Percentiles rank a stretch among this genome's conserved stretches.
Conservation (phyloP, 2,329 filamentous ascomycete genomes). For the Cytospora chrysosperma region DNA sequence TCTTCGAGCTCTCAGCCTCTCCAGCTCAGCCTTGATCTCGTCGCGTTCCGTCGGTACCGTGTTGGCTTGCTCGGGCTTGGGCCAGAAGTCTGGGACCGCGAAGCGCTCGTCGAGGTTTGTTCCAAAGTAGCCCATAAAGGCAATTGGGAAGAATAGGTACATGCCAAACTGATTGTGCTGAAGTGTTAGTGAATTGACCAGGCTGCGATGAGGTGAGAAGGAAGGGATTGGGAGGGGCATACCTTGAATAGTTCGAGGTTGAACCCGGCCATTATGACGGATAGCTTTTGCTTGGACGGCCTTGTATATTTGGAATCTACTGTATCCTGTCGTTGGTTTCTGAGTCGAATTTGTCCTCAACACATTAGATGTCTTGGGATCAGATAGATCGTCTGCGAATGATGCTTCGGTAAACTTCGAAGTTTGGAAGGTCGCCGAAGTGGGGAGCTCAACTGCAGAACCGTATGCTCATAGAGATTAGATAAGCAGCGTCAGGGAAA, state of each 20-base stretch:
- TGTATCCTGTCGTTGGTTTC: background rate
- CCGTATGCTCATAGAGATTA: background rate
- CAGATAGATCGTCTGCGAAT: background rate
- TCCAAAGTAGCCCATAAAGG: constrained; percentile 99
- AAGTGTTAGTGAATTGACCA: constrained; percentile 9
- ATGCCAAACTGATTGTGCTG: constrained; percentile 77
- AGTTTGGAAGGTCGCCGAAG: background rate
- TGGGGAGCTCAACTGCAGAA: background rate
- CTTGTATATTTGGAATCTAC: background rate
- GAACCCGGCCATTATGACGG: constrained; percentile 67
- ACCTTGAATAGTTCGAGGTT: constrained; percentile 97
- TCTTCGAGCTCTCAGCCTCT: constrained; percentile 62
- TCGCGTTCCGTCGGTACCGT: constrained; percentile 74
- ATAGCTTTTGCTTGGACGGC: background rate
- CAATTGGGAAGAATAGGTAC: constrained; percentile 98
- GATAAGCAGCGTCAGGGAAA: constrained; percentile 13
- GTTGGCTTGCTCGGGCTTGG: constrained; percentile 74
- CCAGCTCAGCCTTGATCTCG: constrained; percentile 79
- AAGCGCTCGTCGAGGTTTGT: constrained; percentile 96
- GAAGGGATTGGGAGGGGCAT: constrained; percentile 22
- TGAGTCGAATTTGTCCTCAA: background rate
- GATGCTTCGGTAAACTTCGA: background rate
- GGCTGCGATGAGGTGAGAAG: background rate
- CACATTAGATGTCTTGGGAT: background rate
- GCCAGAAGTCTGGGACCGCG: constrained; percentile 90